phyloP scores from a whole-genome alignment of 371 early-diverging fungal genomes.

The Circinella minor region DNA sequence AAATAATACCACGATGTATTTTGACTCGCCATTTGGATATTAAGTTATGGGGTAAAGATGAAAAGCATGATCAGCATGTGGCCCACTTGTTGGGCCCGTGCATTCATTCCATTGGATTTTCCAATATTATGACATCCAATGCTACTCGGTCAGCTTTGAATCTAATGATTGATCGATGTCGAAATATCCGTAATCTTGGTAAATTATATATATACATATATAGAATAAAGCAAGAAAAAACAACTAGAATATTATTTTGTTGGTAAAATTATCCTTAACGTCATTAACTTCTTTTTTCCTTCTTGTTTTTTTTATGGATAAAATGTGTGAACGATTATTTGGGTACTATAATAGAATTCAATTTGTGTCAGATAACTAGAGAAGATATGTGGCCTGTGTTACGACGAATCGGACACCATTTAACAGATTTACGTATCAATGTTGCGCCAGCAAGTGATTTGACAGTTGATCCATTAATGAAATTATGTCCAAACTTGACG shows the following conservation, averaged over 20 bases:
- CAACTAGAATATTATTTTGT: too few relatives aligned
- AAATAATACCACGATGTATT: background rate
- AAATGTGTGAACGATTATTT: too few relatives aligned
- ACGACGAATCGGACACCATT: background rate
- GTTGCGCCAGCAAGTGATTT: background rate
- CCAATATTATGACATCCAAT: background rate
- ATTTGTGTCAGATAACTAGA: background rate
- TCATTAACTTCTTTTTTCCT: too few relatives aligned
- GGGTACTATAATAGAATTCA: background rate
- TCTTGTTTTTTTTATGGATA: background rate
- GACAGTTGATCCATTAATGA: background rate
- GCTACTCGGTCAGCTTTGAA: background rate
- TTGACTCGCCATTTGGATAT: background rate
- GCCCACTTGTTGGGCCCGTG: background rate
- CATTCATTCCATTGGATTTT: constrained; percentile 2
- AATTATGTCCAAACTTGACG: constrained; percentile 5
- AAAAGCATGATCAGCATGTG: background rate
- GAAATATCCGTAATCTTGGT: background rate
- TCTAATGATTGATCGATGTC: background rate
- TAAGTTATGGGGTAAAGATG: background rate
- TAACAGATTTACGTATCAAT: background rate
- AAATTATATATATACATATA: background rate
- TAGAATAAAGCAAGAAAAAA: background rate
- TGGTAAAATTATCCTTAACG: too few relatives aligned
- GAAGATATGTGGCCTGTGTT: constrained; percentile 5